These are phyloP conservation scores for Cicer pinnatifidum DNA, from an alignment of 306 rosid genomes.

Conservation along the genomic window DNA sequence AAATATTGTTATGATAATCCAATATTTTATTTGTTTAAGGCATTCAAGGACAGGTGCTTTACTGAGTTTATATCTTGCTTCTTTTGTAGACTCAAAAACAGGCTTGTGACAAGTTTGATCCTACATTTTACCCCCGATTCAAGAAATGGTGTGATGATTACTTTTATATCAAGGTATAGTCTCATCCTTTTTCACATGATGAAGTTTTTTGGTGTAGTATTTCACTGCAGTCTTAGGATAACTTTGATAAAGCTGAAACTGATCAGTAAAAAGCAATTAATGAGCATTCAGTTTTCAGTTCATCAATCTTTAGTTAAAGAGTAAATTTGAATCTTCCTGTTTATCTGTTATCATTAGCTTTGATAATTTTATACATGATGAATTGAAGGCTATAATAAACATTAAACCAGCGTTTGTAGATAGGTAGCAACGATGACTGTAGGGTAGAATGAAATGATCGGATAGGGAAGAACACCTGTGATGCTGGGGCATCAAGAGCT, in stretches of 20 bases:
- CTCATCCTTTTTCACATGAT: conserved; percentile 28
- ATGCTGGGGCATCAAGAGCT: conserved; percentile 34
- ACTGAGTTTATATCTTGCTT: conserved; percentile 34
- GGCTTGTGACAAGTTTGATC: conserved; percentile 95
- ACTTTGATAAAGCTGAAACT: conserved; percentile 26
- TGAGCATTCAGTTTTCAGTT: conserved; percentile 24
- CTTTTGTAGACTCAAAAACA: conserved; percentile 69
- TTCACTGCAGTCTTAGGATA: not conserved
- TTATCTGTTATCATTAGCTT: conserved; percentile 19
- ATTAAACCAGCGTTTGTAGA: not conserved
- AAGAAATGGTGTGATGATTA: conserved; percentile 99
- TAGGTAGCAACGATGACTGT: not conserved
- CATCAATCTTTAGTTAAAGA: conserved; percentile 27
- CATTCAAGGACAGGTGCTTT: not conserved
- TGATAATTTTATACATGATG: conserved; percentile 9
- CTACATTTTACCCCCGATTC: conserved; percentile 89
- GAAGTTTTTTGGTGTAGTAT: conserved; percentile 31
- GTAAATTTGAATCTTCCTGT: not conserved
- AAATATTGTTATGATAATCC: not conserved
- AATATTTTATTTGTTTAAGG: conserved; percentile 24
- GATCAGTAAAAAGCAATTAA: not conserved
- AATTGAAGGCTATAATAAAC: conserved; percentile 20
- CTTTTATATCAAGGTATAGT: conserved; percentile 85
- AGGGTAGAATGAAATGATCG: conserved; percentile 4
- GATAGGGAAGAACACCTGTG: conserved; percentile 17